Conservation (phyloP, 345 rosid genomes). For the Arabidopsis thaliana region TAIR10.1 NC_003075.7:11319001-11319500, state of each 20-base stretch:
- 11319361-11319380: conserved; percentile 51
- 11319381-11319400: conserved; percentile 51
- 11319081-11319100: not conserved
- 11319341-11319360: conserved; percentile 37
- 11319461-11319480: conserved; percentile 15
- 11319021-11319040: not conserved
- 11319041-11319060: not conserved
- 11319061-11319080: conserved; percentile 13
- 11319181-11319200: not conserved
- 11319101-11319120: not conserved
- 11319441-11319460: conserved; percentile 27
- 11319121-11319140: not conserved
- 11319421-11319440: conserved; percentile 46
- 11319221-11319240: not conserved
- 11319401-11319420: conserved; percentile 52
- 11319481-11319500: conserved; percentile 40
- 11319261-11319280: conserved; percentile 33
- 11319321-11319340: conserved; percentile 51
- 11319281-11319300: conserved; percentile 24
- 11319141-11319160: not conserved
- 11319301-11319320: conserved; percentile 44
- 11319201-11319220: not conserved
- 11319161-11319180: not conserved
- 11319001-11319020: conserved; percentile 14
- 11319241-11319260: conserved; percentile 31